phyloP scores from a whole-genome alignment of 305 asterid genomes.

The Fraxinus greggii region DNA sequence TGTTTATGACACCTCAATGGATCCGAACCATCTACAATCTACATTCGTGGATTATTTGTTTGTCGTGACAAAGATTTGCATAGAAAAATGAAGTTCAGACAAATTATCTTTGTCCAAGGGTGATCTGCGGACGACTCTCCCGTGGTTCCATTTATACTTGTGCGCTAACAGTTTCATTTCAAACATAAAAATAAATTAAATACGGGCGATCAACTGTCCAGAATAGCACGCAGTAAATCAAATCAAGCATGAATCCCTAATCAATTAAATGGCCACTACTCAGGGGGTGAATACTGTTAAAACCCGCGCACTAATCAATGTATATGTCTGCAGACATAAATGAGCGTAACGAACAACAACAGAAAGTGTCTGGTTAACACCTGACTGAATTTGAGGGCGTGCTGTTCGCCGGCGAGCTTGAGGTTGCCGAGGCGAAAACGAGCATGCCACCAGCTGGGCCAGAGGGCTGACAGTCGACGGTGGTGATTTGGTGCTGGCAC shows the following conservation, averaged over 20 bases:
- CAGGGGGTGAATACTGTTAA: neutral
- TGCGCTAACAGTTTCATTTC: neutral
- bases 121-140: neutral
- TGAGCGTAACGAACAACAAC: neutral
- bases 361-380: neutral
- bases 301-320: neutral
- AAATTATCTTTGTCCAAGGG: neutral
- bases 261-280: neutral
- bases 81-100: neutral
- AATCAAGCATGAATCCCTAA: neutral
- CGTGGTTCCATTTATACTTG: neutral
- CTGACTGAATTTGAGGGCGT: constrained; percentile 24
- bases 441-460: constrained; percentile 24
- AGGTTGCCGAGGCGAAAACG: constrained; percentile 19
- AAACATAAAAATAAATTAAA: neutral
- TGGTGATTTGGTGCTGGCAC: constrained; percentile 22
- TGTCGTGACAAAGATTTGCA: neutral
- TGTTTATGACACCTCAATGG: neutral
- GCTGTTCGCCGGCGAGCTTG: constrained; percentile 24
- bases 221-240: neutral
- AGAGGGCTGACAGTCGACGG: constrained; percentile 26
- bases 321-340: neutral
- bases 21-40: neutral
- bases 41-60: neutral
- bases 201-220: neutral